Conservation (phyloP, 2,329 filamentous ascomycete species). For the Onygenales sp. region DNA sequence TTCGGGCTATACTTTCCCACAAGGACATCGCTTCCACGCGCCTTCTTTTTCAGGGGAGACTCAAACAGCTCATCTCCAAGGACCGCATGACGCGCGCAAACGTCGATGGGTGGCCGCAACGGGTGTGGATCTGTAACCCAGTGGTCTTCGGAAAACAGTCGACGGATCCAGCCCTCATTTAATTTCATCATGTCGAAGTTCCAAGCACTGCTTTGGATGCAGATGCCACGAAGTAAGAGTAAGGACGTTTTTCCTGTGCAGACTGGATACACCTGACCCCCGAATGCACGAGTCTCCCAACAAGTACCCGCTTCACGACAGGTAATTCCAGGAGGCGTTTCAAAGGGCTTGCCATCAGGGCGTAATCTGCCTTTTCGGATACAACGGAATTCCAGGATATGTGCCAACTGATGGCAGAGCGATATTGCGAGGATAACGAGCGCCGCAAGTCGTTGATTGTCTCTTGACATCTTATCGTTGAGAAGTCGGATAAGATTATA, state of each 20-base stretch:
- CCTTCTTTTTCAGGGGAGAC: neutral
- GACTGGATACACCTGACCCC: slow-evolving; percentile 6
- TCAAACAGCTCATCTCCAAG: neutral
- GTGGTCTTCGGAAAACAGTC: neutral
- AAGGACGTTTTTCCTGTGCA: slow-evolving; percentile 4
- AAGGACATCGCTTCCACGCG: neutral
- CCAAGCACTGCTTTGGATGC: neutral
- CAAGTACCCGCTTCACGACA: slow-evolving; percentile 7
- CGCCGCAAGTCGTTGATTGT: slow-evolving; percentile 2
- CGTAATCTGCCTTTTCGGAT: slow-evolving; percentile 4
- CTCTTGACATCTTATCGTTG: neutral
- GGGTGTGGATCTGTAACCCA: neutral
- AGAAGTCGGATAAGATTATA: slow-evolving; percentile 5
- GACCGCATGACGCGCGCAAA: neutral
- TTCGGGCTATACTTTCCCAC: neutral
- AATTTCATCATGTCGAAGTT: neutral
- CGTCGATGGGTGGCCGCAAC: neutral
- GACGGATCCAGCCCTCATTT: neutral
- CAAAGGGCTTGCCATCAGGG: slow-evolving; percentile 5
- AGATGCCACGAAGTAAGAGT: neutral
- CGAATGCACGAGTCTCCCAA: slow-evolving; percentile 9
- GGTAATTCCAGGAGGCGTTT: slow-evolving; percentile 7
- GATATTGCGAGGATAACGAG: slow-evolving; percentile 6
- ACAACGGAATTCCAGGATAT: slow-evolving; percentile 6
- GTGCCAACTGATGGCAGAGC: slow-evolving; percentile 6